phyloP scores from a whole-genome alignment of 345 rosid species.

The Dipteronia sinensis region DNA sequence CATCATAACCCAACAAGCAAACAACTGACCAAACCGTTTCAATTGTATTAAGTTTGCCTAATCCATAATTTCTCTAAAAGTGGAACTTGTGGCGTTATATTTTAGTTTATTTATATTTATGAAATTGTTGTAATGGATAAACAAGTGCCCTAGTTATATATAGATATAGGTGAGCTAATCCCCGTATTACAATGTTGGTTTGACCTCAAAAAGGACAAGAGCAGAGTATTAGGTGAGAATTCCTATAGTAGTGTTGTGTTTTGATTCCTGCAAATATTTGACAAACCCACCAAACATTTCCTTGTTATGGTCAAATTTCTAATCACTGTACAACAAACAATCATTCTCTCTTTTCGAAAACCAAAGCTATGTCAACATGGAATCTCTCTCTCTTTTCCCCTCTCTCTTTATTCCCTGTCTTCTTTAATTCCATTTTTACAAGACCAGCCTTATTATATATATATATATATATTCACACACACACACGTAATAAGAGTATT shows the following conservation, averaged over 20 bases:
- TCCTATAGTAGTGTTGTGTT: not conserved
- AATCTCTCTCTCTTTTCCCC: not conserved
- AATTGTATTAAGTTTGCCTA: not conserved
- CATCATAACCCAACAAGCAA: not conserved
- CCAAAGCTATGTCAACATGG: slow-evolving; percentile 1
- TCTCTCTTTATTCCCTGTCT: not conserved
- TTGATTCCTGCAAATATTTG: not conserved
- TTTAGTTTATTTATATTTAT: too few species aligned
- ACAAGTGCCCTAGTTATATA: not conserved
- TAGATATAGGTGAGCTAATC: slow-evolving; percentile 21
- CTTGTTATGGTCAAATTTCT: not conserved
- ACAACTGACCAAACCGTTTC: not conserved
- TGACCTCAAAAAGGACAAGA: not conserved
- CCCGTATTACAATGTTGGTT: not conserved
- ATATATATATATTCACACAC: too few species aligned
- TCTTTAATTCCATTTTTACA: not conserved
- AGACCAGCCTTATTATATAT: not conserved
- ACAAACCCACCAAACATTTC: not conserved
- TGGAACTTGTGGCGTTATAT: too few species aligned
- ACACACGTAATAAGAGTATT: not conserved
- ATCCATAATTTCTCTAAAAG: not conserved
- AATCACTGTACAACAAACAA: too few species aligned
- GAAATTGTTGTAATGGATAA: not conserved
- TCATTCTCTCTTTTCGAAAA: not conserved
- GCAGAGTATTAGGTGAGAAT: slow-evolving; percentile 10